Conservation (phyloP, 2,329 filamentous ascomycete genomes). For the Fusarium sulawesiense region DNA sequence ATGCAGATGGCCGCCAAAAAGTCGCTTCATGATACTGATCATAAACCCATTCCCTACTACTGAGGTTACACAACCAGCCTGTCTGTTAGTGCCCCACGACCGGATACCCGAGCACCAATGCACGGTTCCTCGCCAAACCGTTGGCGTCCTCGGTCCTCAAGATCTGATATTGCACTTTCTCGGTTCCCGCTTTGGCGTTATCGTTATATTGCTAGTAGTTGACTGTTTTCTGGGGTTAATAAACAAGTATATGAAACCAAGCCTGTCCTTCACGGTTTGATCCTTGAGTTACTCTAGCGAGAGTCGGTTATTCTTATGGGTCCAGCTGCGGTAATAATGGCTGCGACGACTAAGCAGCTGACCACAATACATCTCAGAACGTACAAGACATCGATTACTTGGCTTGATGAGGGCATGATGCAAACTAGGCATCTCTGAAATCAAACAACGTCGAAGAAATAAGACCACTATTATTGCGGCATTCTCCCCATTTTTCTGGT, state of each 20-base stretch:
- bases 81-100: not conserved
- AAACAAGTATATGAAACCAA: not conserved
- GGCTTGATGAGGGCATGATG: not conserved
- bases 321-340: not conserved
- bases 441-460: not conserved
- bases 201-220: not conserved
- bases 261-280: not conserved
- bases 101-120: not conserved
- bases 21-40: not conserved
- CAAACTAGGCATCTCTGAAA: not conserved
- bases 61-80: not conserved
- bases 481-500: conserved; percentile 7
- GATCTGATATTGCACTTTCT: conserved; percentile 1
- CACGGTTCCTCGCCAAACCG: not conserved
- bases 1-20: not conserved
- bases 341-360: conserved; percentile 9
- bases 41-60: not conserved
- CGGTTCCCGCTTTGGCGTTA: conserved; percentile 2
- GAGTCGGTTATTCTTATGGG: not conserved
- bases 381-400: conserved; percentile 6
- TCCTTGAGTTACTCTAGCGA: not conserved
- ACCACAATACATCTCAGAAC: conserved; percentile 7
- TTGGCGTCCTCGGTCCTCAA: not conserved
- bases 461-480: conserved; percentile 19
- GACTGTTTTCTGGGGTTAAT: not conserved